phyloP scores from a whole-genome alignment of 163 green algal species.

The Scenedesmus sp. region DNA sequence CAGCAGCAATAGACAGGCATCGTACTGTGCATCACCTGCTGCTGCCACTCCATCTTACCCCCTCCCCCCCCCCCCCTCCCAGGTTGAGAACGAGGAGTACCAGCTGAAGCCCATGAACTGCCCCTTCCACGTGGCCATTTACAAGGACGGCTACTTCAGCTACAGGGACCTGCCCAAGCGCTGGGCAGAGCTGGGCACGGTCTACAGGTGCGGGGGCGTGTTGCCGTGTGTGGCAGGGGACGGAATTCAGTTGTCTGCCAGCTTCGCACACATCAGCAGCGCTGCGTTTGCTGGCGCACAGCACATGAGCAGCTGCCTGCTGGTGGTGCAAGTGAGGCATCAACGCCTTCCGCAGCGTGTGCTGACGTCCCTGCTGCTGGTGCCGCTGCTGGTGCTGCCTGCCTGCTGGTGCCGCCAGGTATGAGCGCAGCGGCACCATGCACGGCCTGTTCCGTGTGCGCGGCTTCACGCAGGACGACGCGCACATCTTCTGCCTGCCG shows the following conservation, averaged over 20 bases:
- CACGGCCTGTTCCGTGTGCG: slow-evolving; percentile 98
- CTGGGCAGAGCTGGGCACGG: slow-evolving; percentile 97
- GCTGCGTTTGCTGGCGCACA: too few relatives aligned
- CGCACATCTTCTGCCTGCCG: slow-evolving; percentile 99
- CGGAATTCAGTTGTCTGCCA: too few relatives aligned
- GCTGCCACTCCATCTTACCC: slow-evolving; percentile 45
- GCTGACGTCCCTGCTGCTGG: not conserved
- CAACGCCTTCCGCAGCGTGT: too few relatives aligned
- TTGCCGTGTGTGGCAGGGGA: too few relatives aligned
- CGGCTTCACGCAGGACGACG: slow-evolving; percentile 99
- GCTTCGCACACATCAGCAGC: too few relatives aligned
- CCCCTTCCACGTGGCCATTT: slow-evolving; percentile 97
- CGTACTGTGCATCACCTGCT: not conserved
- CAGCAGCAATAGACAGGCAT: too few relatives aligned
- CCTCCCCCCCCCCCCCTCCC: not conserved
- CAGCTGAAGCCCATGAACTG: slow-evolving; percentile 99
- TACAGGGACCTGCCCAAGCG: slow-evolving; percentile 94
- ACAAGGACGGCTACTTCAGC: slow-evolving; percentile 85
- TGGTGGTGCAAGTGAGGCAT: not conserved
- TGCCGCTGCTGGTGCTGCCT: slow-evolving; percentile 60
- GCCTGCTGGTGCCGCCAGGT: slow-evolving; percentile 65
- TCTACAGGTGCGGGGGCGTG: slow-evolving; percentile 85
- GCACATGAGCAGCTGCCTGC: not conserved
- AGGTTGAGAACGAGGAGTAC: slow-evolving; percentile 95
- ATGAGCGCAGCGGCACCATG: slow-evolving; percentile 96